These are phyloP conservation scores for Jasminum sambac DNA, from an alignment of 257 asterid species.

Conservation along the genomic window DNA sequence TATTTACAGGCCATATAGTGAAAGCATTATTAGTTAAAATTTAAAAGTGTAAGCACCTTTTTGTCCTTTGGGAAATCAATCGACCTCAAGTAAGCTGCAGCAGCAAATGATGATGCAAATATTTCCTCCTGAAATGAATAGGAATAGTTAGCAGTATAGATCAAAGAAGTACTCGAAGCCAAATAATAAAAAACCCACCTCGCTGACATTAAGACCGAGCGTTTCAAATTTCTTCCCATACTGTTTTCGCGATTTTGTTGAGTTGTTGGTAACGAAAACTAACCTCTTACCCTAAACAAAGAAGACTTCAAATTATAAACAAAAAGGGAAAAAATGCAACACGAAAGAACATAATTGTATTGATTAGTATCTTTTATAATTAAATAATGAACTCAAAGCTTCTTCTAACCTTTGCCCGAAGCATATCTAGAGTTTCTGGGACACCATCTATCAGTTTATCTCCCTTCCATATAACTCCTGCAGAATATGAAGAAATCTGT, in stretches of 20 bases:
- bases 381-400: constrained; percentile 19
- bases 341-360: neutral
- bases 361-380: neutral
- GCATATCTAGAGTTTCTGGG: constrained; percentile 97
- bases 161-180: constrained; percentile 10
- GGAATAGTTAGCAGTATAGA: constrained; percentile 21
- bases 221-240: constrained; percentile 94
- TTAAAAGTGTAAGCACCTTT: constrained; percentile 51
- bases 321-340: constrained; percentile 18
- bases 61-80: constrained; percentile 94
- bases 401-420: constrained; percentile 72
- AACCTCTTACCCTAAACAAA: constrained; percentile 81
- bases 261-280: constrained; percentile 98
- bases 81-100: constrained; percentile 96
- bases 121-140: constrained; percentile 81
- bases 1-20: neutral
- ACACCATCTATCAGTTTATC: constrained; percentile 94
- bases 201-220: constrained; percentile 83
- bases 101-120: constrained; percentile 97
- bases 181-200: constrained; percentile 46
- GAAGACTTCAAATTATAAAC: constrained; percentile 22
- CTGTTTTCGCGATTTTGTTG: constrained; percentile 95
- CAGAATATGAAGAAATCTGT: constrained; percentile 21
- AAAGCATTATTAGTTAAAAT: neutral
- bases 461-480: constrained; percentile 99